Percentiles rank a stretch among this genome's conserved stretches.
Evolutionary conservation across 345 rosid genomes (phyloP).

Genomic region (Bruguiera gymnorhiza): DNA sequence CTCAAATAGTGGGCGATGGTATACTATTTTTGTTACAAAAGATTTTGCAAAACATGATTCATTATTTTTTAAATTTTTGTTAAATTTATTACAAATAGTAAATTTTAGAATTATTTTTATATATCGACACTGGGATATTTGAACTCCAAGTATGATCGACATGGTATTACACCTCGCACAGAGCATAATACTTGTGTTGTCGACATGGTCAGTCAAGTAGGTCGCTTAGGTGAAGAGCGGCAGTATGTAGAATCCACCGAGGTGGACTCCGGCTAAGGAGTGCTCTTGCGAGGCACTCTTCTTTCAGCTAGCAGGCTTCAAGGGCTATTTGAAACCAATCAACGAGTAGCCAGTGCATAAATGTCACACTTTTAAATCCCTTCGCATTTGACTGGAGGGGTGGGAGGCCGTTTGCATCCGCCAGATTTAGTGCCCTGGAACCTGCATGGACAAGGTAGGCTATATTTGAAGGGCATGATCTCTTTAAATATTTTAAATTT

Average conservation of each 20-base stretch:
- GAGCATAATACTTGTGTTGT: conserved; percentile 72
- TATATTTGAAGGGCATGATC: too few species aligned
- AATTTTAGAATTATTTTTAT: too few species aligned
- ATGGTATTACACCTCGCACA: conserved; percentile 49
- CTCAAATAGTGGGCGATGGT: too few species aligned
- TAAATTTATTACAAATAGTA: too few species aligned
- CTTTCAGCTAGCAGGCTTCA: conserved; percentile 68
- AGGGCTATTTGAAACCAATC: conserved; percentile 50
- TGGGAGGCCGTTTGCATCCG: conserved; percentile 23
- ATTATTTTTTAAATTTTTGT: too few species aligned
- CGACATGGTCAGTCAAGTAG: conserved; percentile 71
- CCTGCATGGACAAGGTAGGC: too few species aligned
- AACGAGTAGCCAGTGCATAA: conserved; percentile 58
- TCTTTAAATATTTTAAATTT: too few species aligned
- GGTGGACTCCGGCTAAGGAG: conserved; percentile 45
- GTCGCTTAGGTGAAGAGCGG: conserved; percentile 67
- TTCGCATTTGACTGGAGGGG: conserved; percentile 53
- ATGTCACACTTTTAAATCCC: conserved; percentile 65
- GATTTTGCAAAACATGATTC: too few species aligned
- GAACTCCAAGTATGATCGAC: conserved; percentile 40
- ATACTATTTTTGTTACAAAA: too few species aligned
- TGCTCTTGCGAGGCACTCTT: conserved; percentile 67
- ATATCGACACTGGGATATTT: conserved; percentile 26
- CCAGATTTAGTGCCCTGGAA: too few species aligned
- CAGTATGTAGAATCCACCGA: conserved; percentile 43